These are phyloP conservation scores for Hypericum androsaemum DNA, from an alignment of 345 rosid species.

Conservation along the genomic window DNA sequence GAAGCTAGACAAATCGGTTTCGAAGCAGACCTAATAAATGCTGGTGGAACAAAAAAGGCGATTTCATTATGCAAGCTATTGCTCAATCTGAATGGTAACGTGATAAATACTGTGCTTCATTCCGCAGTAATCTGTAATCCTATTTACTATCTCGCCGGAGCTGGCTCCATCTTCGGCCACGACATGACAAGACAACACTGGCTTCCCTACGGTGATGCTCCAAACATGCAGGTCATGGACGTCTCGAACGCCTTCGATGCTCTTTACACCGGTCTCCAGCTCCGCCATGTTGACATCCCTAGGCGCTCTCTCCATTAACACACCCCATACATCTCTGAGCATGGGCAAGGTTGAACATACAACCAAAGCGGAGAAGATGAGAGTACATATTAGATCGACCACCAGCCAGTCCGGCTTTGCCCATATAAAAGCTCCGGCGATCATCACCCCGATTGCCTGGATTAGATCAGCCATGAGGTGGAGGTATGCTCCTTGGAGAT, in stretches of 20 bases:
- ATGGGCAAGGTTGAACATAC: slow-evolving; percentile 44
- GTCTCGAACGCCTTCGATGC: slow-evolving; percentile 40
- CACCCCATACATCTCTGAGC: slow-evolving; percentile 44
- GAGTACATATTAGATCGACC: slow-evolving; percentile 62
- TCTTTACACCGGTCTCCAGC: slow-evolving; percentile 38
- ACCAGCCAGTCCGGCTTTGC: slow-evolving; percentile 46
- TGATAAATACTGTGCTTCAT: no score
- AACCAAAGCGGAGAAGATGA: slow-evolving; percentile 51
- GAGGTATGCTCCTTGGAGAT: slow-evolving; percentile 76
- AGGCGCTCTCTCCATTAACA: slow-evolving; percentile 71
- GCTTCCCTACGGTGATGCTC: slow-evolving; percentile 63
- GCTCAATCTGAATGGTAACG: no score
- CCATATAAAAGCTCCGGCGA: slow-evolving; percentile 67
- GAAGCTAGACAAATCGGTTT: no score
- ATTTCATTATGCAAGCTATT: no score
- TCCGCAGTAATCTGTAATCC: no score
- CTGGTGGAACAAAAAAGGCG: no score
- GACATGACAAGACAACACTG: slow-evolving; percentile 57
- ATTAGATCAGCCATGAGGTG: slow-evolving; percentile 66
- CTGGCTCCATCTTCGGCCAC: slow-evolving; percentile 32
- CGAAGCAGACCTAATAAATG: no score
- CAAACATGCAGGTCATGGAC: slow-evolving; percentile 76
- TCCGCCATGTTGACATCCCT: slow-evolving; percentile 33
- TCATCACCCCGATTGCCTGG: slow-evolving; percentile 74
- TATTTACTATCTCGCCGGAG: slow-evolving; percentile 31